Base-by-base conservation (phyloP, 768 basidiomycete species). In the Pleurotus tuber-regium region DNA sequence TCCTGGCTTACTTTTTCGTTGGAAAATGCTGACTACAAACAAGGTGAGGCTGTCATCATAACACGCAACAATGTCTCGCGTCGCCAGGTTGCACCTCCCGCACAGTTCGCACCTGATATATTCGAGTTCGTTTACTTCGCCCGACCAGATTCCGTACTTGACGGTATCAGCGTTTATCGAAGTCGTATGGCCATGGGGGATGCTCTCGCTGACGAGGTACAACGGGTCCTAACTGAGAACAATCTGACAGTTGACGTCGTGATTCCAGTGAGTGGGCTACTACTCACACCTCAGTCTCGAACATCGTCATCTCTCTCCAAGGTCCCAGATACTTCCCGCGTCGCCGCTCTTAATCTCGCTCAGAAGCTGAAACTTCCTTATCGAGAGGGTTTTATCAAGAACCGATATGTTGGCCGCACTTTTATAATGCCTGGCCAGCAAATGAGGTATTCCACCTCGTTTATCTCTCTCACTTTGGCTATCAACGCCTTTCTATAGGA, bases 401-500 rank as follows among this genome's bases (percentile, higher is more conserved):
- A 99, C 67, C 84, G 97, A 28, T 99, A 99, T 70, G 93, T 98
- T 26, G 97, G 95, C 2, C 76, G 97, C 58, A 99, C 97, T 0
- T 99, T 99, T 66, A 98, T 99, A 70, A 99, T 99, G 97, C 96
- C 97, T 6, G 97, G 96, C 19, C 97, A 99, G 65, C 88, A 92
- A 67, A 89, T 92, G 85, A 83, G 94, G 91, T 83, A 61, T 33
- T 56, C n/a, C n/a, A n/a, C n/a, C n/a, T n/a, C n/a, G n/a, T n/a
- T n/a, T n/a, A n/a, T n/a, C n/a, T n/a, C n/a, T n/a, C n/a, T n/a
- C n/a, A n/a, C n/a, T n/a, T n/a, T n/a, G n/a, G n/a, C n/a, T n/a
- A n/a, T n/a, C n/a, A n/a, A n/a, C n/a, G n/a, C n/a, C 1, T 41
- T 21, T 18, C 6, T 16, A 25, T 60, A 93, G 93, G 68, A 83